Evolutionary conservation across 257 asterid genomes (phyloP).

Genomic region (Dorcoceras hygrometricum): DNA sequence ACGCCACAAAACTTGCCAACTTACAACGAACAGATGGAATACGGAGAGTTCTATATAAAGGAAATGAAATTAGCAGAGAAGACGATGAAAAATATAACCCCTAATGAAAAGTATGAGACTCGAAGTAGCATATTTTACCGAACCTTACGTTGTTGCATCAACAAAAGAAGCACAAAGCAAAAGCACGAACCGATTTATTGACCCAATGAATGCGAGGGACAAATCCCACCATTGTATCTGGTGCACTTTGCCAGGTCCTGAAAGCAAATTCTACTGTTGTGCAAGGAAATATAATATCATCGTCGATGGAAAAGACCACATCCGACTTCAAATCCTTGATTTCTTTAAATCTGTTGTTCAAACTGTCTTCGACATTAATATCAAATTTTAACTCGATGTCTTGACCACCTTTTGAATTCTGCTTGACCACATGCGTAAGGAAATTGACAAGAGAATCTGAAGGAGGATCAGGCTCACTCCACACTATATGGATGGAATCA

Average conservation of each 20-base stretch:
- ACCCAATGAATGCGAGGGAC: conserved; percentile 86
- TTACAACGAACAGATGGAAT: background rate
- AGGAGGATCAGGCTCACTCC: conserved; percentile 87
- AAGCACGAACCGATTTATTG: conserved; percentile 50
- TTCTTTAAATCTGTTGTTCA: conserved; percentile 85
- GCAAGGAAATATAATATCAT: conserved; percentile 78
- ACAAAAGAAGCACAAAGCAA: conserved; percentile 1
- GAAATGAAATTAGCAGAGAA: background rate
- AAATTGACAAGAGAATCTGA: conserved; percentile 51
- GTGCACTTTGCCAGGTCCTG: conserved; percentile 73
- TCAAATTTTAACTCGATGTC: conserved; percentile 61
- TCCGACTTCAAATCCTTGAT: conserved; percentile 69
- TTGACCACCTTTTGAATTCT: conserved; percentile 44
- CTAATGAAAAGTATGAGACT: background rate
- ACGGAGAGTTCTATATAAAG: background rate
- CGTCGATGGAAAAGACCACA: conserved; percentile 79
- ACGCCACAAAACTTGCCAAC: background rate
- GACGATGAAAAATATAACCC: background rate
- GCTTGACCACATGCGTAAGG: conserved; percentile 42
- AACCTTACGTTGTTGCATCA: background rate
- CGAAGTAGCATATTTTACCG: conserved; percentile 7
- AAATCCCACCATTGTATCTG: conserved; percentile 85
- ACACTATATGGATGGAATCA: conserved; percentile 63
- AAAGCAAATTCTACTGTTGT: conserved; percentile 66
- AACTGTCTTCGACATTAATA: conserved; percentile 71